Base-by-base conservation (phyloP, 176 grass and related monocot genomes). In the Avena sativa region DNA sequence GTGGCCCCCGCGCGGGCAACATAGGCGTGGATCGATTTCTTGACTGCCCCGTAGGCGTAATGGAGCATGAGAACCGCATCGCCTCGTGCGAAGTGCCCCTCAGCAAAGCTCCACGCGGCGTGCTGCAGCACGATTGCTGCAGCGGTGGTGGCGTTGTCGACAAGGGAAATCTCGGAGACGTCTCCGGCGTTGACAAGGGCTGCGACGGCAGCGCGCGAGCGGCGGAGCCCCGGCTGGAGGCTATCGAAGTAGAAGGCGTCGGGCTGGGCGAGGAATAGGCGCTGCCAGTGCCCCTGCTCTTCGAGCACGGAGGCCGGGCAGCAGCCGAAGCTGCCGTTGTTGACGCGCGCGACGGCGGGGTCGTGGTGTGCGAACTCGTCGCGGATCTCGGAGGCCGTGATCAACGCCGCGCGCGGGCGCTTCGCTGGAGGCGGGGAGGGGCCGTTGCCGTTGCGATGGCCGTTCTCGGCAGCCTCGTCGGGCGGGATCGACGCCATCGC, bases 1-100 rank as follows among this genome's bases (percentile, higher is more conserved):
- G 88, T 86, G 9, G 92, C 97, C 6, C 97, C 97, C 13, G 94
- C 97, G 53, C 97, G 94, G 47, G 90, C 94, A 3, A 90, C 94
- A 73, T 99, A 99, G 10, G 94, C 97, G 3, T 94, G 94, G 74
- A 99, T 96, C 66, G 97, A 99, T 75, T 94, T 99, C 91, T 99
- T 99, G 36, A 99, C 92, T 5, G 97, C 89, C 7, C 92, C 91
- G 16, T 96, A 99, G 21, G 97, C 94, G 83, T 99, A 96, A 84
- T 99, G 97, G 89, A 99, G 94, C 92, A 96, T 99, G 4, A 99
- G 76, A 12, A 99, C 97, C 0, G 89, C 89, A 47, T 99, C 97
- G 2, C 92, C 97, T 56, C 88, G 90, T 0, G 56, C 15, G 78
- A 90, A 99, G 64, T 15, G 28, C 10, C 94, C 94, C 92, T 99